Base-by-base conservation (phyloP, 2,329 filamentous ascomycete species). In the Ophiosphaerella narmari region DNA sequence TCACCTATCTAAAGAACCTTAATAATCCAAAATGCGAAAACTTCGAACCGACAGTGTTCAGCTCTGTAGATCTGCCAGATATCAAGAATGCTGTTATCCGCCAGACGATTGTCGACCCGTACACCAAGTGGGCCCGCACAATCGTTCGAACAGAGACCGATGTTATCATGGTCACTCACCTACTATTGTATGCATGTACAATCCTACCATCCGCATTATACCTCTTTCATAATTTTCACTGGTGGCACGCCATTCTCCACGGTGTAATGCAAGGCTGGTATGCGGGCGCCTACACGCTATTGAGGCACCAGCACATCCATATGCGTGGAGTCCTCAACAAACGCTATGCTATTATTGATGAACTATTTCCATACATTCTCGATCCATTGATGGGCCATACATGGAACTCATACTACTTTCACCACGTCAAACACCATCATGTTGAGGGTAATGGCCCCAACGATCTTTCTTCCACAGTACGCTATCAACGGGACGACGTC, bases 221-320 rank as follows among this genome's bases (percentile, higher is more conserved):
- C 46, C 78, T 93, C 11, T 89, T 84, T 71, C 77, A 80, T 60
- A 75, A 79, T 63, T 92, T 92, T 73, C 81, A 79, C 8, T 90
- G 83, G 74, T 58, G 82, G 33, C 89, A 91, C 70, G 89, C 81
- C 8, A 59, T 89, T 13, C 59, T 85, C 24, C 89, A 93, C 65
- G 77, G 80, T 45, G 63, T 82, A 8, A 85, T 90, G 78, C 84
- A 88, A 62, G 74, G 82, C 31, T 88, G 80, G 67, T 91, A 86
- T 65, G 82, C 86, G 44, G 89, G 89, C 7, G 78, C 86, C 1
- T 93, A 90, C 74, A 93, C 89, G 0, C 78, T 93, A 33, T 85
- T 93, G 82, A 89, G 89, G 81, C 89, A 93, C 64, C 89, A 93
- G 65, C 89, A 93, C 69, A 92, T 93, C 60, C 89, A 93, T 68